These are phyloP conservation scores for Chrysanthemum lavandulifolium DNA, from an alignment of 129 eudicot genomes.

Conservation along the genomic window DNA sequence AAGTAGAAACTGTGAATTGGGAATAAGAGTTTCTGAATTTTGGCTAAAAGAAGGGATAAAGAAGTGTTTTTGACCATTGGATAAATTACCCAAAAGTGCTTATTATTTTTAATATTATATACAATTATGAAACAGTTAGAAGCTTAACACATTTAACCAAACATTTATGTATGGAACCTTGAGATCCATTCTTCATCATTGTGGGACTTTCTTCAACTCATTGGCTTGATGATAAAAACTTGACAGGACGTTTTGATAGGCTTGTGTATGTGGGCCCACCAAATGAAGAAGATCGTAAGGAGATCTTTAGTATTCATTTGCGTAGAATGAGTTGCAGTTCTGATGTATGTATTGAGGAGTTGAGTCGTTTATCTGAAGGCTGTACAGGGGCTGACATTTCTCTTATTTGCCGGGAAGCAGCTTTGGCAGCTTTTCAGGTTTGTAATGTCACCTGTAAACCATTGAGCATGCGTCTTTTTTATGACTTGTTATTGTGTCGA, in stretches of 20 bases:
- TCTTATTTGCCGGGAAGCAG: conserved; percentile 75
- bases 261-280: conserved; percentile 88
- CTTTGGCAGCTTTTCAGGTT: conserved; percentile 81
- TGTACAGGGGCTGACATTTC: conserved; percentile 92
- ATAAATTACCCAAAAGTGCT: no score
- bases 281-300: conserved; percentile 64
- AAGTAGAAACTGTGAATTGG: no score
- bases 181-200: conserved; percentile 12
- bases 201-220: conserved; percentile 21
- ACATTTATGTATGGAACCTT: neutral
- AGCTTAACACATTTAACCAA: no score
- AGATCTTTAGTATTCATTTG: conserved; percentile 73
- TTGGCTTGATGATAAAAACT: conserved; percentile 4
- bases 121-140: no score
- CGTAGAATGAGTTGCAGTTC: conserved; percentile 61
- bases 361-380: conserved; percentile 74
- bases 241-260: conserved; percentile 85
- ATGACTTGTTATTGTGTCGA: no score
- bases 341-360: conserved; percentile 62
- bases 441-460: conserved; percentile 1
- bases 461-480: no score
- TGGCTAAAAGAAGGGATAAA: no score
- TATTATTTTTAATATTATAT: no score
- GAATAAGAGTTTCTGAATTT: no score
- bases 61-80: no score